These are phyloP conservation scores for Pyrus hybrid DNA, from an alignment of 331 rosid genomes.

Conservation along the genomic window DNA sequence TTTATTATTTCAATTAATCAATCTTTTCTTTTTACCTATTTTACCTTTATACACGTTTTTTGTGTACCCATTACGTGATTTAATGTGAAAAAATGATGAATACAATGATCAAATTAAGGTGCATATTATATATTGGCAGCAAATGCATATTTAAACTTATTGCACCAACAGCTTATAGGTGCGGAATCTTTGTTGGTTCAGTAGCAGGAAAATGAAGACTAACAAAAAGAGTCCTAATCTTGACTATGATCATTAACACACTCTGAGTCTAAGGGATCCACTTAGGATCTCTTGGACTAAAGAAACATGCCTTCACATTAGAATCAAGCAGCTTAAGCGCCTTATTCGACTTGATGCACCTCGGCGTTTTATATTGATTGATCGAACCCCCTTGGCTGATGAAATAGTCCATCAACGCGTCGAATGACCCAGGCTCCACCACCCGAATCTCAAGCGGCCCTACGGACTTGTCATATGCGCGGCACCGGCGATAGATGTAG, in stretches of 20 bases:
- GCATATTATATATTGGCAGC: neutral
- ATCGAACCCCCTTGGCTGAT: constrained; percentile 78
- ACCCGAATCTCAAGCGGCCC: constrained; percentile 86
- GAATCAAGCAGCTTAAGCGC: constrained; percentile 69
- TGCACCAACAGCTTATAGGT: neutral
- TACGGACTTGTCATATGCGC: constrained; percentile 51
- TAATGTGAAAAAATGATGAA: neutral
- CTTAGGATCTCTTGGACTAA: constrained; percentile 71
- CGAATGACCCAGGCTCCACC: constrained; percentile 74
- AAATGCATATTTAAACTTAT: neutral
- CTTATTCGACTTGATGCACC: constrained; percentile 63
- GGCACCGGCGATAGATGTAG: constrained; percentile 32
- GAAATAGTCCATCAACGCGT: constrained; percentile 67
- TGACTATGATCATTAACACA: neutral
- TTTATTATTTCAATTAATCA: too few species aligned
- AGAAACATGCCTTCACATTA: constrained; percentile 46
- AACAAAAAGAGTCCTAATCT: neutral
- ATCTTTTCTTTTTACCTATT: too few species aligned
- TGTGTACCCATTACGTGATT: neutral
- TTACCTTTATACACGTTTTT: too few species aligned
- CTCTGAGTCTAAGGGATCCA: constrained; percentile 31
- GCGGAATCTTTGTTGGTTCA: neutral
- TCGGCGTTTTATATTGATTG: constrained; percentile 85
- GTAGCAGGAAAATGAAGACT: neutral
- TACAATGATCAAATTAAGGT: neutral